Evolutionary conservation across 1,284 basidiomycete species (phyloP).

Genomic region (Puccinia horiana): DNA sequence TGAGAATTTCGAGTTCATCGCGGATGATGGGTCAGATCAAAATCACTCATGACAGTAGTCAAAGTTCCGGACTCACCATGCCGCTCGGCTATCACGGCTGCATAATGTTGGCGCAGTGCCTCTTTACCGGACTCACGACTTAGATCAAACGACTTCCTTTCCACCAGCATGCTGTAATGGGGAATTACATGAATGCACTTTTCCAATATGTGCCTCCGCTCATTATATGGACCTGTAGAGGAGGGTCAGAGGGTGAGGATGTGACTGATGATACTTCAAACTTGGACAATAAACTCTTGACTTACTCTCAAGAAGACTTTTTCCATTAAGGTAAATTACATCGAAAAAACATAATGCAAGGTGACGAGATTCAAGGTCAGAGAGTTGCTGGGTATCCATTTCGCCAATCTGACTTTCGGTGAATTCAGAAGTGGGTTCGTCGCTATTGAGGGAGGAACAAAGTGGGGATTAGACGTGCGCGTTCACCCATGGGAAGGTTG

Average conservation of each 20-base stretch:
- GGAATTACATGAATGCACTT: constrained; percentile 63
- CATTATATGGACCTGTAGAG: constrained; percentile 63
- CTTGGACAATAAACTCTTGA: neutral
- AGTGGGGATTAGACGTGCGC: neutral
- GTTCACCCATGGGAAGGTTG: neutral
- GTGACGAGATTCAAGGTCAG: constrained; percentile 63
- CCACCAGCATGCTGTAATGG: constrained; percentile 62
- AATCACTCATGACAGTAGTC: neutral
- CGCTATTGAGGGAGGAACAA: neutral
- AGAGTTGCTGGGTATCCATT: constrained; percentile 60
- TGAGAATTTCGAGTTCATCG: constrained; percentile 48
- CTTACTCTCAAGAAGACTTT: constrained; percentile 63
- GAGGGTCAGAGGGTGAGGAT: neutral
- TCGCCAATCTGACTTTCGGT: constrained; percentile 59
- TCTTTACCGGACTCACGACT: constrained; percentile 4
- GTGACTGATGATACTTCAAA: neutral
- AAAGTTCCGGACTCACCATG: constrained; percentile 7
- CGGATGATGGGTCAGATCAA: neutral
- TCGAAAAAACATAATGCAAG: constrained; percentile 83
- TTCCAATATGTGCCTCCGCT: constrained; percentile 68
- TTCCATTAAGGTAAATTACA: constrained; percentile 68
- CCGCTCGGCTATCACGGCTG: constrained; percentile 51
- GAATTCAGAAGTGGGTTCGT: neutral
- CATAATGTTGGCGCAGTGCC: constrained; percentile 50
- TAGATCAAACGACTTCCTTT: constrained; percentile 37